Evolutionary conservation across 352 stramenopile genomes (phyloP).

Genomic region (Blastocystis sp.): DNA sequence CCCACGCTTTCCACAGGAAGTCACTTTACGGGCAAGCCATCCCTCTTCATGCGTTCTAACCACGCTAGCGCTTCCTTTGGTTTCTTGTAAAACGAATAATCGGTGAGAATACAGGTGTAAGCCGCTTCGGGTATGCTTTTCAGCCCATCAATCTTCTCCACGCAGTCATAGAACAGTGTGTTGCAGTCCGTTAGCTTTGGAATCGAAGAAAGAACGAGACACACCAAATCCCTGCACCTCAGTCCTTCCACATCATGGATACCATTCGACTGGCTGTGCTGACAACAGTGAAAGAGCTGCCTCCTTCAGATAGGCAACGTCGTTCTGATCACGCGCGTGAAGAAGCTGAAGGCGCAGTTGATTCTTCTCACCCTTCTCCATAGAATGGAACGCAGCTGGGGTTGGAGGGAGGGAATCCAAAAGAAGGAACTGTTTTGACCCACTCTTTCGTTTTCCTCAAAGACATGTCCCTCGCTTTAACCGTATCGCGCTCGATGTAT

Average conservation of each 20-base stretch:
- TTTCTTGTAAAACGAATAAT: conserved; percentile 7
- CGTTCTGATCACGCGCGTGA: background rate
- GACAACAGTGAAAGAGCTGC: background rate
- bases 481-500: background rate
- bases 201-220: conserved; percentile 14
- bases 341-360: background rate
- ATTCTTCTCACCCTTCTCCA: background rate
- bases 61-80: conserved; percentile 10
- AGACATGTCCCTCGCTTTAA: background rate
- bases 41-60: background rate
- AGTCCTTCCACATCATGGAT: background rate
- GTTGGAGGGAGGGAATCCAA: background rate
- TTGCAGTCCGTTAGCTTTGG: background rate
- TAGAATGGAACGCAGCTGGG: background rate
- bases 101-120: conserved; percentile 23
- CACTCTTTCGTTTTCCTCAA: background rate
- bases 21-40: background rate
- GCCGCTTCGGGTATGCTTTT: conserved; percentile 10
- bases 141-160: background rate
- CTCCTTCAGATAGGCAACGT: background rate
- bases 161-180: background rate
- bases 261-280: conserved; percentile 6
- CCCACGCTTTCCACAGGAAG: background rate
- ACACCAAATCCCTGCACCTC: conserved; percentile 37
- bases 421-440: background rate